A percentile compares a stretch with the other conserved stretches of the same genome.
These are phyloP conservation scores for Cenchrus fungigraminus DNA, from an alignment of 176 grass and related monocot species.

Conservation along the genomic window DNA sequence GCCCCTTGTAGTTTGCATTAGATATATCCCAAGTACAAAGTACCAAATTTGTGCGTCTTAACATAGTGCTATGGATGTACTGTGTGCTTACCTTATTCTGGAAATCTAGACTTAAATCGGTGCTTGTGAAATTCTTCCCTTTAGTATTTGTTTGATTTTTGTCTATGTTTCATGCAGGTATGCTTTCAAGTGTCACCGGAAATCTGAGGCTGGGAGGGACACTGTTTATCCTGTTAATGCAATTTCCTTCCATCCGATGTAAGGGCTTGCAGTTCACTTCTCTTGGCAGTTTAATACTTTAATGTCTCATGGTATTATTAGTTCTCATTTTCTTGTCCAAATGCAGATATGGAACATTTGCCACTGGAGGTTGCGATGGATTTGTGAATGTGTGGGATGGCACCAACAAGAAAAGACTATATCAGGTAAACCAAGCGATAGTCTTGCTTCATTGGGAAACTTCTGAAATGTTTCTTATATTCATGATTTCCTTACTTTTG, in stretches of 20 bases:
- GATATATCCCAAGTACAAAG: neutral
- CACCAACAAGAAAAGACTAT: conserved; percentile 95
- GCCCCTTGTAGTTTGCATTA: neutral
- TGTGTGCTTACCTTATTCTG: neutral
- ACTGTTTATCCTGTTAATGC: conserved; percentile 96
- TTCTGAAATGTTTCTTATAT: neutral
- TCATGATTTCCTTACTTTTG: conserved; percentile 30
- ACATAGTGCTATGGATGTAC: neutral
- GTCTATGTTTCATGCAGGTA: conserved; percentile 61
- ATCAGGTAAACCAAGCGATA: conserved; percentile 70
- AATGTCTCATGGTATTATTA: conserved; percentile 29
- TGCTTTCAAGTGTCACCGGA: conserved; percentile 98
- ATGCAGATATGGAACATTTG: conserved; percentile 95
- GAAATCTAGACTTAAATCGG: conserved; percentile 28
- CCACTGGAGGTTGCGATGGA: conserved; percentile 92
- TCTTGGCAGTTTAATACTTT: neutral
- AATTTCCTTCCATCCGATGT: conserved; percentile 99
- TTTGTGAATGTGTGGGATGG: conserved; percentile 99
- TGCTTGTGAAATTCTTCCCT: neutral
- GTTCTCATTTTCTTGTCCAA: conserved; percentile 6
- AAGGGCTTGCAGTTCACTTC: conserved; percentile 27
- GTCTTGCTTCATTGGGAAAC: neutral
- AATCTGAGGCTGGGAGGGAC: conserved; percentile 91
- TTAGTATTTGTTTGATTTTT: conserved; percentile 8
- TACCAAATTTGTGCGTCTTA: neutral